Evolutionary conservation across 495 filamentous ascomycete genomes (phyloP).

Genomic region (Halenospora varia): DNA sequence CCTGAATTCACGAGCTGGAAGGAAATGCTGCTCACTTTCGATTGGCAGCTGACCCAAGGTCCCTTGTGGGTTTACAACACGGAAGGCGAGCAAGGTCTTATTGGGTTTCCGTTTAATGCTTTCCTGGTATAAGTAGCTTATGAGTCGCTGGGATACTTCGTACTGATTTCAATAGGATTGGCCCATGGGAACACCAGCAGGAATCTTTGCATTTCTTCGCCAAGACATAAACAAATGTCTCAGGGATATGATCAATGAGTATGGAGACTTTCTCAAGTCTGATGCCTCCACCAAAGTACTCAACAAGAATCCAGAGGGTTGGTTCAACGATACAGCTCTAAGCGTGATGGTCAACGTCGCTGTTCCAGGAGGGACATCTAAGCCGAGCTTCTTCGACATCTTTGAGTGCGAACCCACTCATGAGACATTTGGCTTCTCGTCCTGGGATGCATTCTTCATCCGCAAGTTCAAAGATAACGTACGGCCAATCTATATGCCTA

Average conservation of each 20-base stretch:
- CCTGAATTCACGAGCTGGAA: constrained; percentile 48
- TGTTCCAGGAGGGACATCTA: constrained; percentile 31
- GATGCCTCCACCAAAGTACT: constrained; percentile 56
- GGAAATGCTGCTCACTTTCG: constrained; percentile 46
- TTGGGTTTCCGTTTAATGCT: constrained; percentile 51
- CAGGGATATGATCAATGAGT: constrained; percentile 65
- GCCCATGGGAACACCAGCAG: constrained; percentile 51
- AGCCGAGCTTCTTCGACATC: constrained; percentile 42
- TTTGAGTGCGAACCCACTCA: constrained; percentile 45
- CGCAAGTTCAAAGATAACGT: constrained; percentile 49
- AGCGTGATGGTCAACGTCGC: constrained; percentile 44
- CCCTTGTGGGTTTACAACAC: constrained; percentile 54
- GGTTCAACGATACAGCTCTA: constrained; percentile 54
- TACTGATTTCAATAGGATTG: constrained; percentile 25
- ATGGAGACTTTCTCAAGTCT: constrained; percentile 57
- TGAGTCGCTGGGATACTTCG: no score
- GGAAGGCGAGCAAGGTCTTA: constrained; percentile 58
- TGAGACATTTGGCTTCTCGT: constrained; percentile 56
- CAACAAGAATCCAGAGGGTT: constrained; percentile 43
- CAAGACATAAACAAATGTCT: constrained; percentile 63
- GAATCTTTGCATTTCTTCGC: constrained; percentile 61
- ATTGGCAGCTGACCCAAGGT: not conserved
- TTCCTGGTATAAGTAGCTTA: constrained; percentile 36
- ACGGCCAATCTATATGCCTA: constrained; percentile 54
- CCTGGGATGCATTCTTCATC: constrained; percentile 78